Conservation (phyloP, 257 asterid genomes). For the Gardenia jasminoides region DNA sequence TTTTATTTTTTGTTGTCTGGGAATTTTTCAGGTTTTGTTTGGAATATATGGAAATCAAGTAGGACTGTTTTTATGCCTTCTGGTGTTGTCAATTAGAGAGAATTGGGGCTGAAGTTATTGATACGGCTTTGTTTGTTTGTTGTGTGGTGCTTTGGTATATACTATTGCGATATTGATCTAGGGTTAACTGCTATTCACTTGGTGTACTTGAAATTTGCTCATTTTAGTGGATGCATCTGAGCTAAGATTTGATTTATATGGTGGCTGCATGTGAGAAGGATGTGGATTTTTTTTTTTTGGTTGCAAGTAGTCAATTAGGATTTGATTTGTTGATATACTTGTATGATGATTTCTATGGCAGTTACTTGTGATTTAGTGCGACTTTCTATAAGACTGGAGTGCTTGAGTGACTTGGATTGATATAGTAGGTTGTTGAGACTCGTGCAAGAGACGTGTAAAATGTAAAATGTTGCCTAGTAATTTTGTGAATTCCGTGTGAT, state of each 20-base stretch:
- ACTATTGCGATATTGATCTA: background rate
- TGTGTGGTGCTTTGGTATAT: background rate
- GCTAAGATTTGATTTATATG: background rate
- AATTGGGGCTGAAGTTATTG: too few relatives aligned
- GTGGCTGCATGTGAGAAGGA: background rate
- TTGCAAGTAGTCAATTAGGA: background rate
- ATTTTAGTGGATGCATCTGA: background rate
- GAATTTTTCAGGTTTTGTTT: background rate
- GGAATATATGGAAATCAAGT: background rate
- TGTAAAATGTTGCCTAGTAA: too few relatives aligned
- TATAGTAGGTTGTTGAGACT: background rate
- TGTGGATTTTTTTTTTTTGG: background rate
- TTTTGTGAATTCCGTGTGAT: background rate
- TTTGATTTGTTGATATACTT: background rate
- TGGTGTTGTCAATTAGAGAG: background rate
- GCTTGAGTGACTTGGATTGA: background rate
- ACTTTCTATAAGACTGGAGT: background rate
- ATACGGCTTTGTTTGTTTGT: constrained; percentile 3
- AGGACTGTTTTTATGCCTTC: background rate
- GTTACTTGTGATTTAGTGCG: background rate
- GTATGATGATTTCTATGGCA: background rate
- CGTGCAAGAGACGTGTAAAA: background rate
- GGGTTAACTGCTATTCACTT: background rate
- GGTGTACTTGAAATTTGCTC: background rate
- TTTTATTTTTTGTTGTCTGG: background rate